Conservation (phyloP, 306 rosid genomes). For the Calophaca sinica region DNA sequence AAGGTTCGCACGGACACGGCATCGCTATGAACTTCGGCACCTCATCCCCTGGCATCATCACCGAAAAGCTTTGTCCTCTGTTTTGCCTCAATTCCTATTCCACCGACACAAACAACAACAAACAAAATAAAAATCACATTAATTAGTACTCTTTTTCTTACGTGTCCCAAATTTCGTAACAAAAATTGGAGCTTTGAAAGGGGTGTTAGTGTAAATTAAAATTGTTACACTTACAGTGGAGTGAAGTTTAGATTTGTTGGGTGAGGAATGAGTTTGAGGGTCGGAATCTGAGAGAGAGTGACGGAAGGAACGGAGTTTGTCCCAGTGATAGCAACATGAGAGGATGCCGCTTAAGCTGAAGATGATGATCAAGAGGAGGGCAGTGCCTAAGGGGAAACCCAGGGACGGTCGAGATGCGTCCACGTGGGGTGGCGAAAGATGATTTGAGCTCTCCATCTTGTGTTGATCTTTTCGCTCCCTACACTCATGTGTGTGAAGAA, state of each 20-base stretch:
- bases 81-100: constrained; percentile 56
- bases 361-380: constrained; percentile 83
- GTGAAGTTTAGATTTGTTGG: constrained; percentile 55
- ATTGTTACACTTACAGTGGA: constrained; percentile 50
- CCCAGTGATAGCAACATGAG: constrained; percentile 99
- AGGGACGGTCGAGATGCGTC: constrained; percentile 93
- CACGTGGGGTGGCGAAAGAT: constrained; percentile 73
- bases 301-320: constrained; percentile 80
- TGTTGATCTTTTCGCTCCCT: neutral
- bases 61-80: constrained; percentile 68
- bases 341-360: constrained; percentile 93
- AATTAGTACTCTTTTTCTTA: no score
- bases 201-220: neutral
- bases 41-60: constrained; percentile 91
- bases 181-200: no score
- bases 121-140: no score
- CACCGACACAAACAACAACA: neutral
- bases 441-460: constrained; percentile 72
- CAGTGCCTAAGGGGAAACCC: constrained; percentile 96
- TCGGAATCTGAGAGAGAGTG: constrained; percentile 54
- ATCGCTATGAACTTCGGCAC: constrained; percentile 87
- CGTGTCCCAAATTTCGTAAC: no score
- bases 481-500: constrained; percentile 60
- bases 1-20: constrained; percentile 85
- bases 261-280: constrained; percentile 43